Base-by-base conservation (phyloP, 208 protist genomes). In the Leishmania braziliensis region DNA sequence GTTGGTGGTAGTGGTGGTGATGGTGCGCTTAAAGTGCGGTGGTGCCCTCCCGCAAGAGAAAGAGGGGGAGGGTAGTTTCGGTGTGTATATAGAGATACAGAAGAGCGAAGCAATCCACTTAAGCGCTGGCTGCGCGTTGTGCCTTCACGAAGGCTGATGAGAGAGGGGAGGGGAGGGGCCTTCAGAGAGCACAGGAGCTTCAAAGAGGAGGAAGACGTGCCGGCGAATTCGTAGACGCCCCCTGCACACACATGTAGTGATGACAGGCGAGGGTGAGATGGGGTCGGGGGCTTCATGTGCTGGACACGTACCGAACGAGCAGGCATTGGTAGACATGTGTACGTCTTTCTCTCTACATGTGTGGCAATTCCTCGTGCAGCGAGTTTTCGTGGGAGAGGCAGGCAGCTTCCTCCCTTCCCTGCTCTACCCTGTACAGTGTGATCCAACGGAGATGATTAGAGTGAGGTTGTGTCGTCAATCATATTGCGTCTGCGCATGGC, bases 131-230 rank as follows among this genome's bases (percentile, higher is more conserved):
- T 53, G 43, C 26, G 69, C 39, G 69, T 73, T 1, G 46, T n/a
- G 43, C 69, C 26, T 8, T 29, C 26, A 46, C 29, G 20, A 73
- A 48, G 69, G 10, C 53, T 12, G 39, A 54, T 16, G 9, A 51
- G 14, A 23, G 46, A 53, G 18, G 2, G 69, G 16, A 12, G 3
- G 33, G 10, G n/a, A 36, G 26, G 46, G 16, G 10, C 6, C 43
- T 8, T 18, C 43, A 73, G 39, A 73, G n/a, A 73, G 46, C 9
- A 53, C 14, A 23, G 26, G 73, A 3, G 54, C 14, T 77, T 60
- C 73, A 14, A 14, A 26, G 73, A 77, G 50, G n/a, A 76, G 73
- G 36, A n/a, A 12, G 73, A 65, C 33, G 69, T 39, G 12, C 66
- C 9, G 46, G 16, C 43, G 46, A 53, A 33, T 53, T 54, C 46